phyloP scores from a whole-genome alignment of 345 rosid species.

The Salix caprea region DNA sequence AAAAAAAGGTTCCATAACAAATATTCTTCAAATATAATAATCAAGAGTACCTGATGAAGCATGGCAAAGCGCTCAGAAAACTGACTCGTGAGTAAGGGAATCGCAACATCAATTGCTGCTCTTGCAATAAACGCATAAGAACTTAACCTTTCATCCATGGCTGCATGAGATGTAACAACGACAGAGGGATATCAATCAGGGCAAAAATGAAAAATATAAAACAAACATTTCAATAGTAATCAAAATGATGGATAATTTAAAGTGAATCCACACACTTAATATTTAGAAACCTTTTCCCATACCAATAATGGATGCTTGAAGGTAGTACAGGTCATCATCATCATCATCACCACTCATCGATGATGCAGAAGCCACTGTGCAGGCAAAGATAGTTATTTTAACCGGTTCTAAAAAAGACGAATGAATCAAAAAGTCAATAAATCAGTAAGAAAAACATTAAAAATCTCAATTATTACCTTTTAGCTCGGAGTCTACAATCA shows the following conservation, averaged over 20 bases:
- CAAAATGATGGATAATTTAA: neutral
- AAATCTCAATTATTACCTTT: slow-evolving; percentile 45
- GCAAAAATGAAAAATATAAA: neutral
- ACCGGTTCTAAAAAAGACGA: slow-evolving; percentile 14
- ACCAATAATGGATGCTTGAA: slow-evolving; percentile 89
- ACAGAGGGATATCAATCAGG: neutral
- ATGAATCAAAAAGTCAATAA: slow-evolving; percentile 8
- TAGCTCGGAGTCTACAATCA: slow-evolving; percentile 79
- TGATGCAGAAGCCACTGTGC: slow-evolving; percentile 59
- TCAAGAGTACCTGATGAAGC: slow-evolving; percentile 74
- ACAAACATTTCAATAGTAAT: neutral
- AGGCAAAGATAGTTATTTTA: neutral
- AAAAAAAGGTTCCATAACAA: slow-evolving; percentile 8
- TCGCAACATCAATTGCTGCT: slow-evolving; percentile 74
- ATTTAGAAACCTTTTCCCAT: slow-evolving; percentile 20
- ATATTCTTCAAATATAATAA: slow-evolving; percentile 2
- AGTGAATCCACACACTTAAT: neutral
- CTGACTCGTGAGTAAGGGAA: slow-evolving; percentile 64
- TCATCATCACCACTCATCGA: slow-evolving; percentile 52
- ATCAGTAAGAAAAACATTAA: slow-evolving; percentile 7
- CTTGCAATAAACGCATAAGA: slow-evolving; percentile 97
- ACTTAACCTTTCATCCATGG: slow-evolving; percentile 92
- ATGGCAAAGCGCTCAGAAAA: slow-evolving; percentile 66
- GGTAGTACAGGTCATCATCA: slow-evolving; percentile 54
- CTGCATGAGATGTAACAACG: slow-evolving; percentile 44